Conservation (phyloP, 2,329 filamentous ascomycete genomes). For the Trichophyton mentagrophytes region DNA sequence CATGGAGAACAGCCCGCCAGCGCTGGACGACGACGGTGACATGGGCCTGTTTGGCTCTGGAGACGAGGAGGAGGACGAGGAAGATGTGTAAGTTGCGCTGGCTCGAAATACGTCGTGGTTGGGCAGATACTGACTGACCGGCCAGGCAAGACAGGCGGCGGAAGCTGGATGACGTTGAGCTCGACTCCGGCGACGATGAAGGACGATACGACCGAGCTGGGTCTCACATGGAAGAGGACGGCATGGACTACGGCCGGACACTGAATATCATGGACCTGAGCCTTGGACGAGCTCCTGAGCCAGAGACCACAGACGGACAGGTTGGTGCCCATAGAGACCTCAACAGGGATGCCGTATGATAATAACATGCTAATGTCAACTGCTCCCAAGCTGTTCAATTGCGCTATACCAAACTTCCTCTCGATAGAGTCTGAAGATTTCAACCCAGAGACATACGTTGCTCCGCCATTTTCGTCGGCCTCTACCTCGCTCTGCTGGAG, state of each 20-base stretch:
- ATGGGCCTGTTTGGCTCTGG: slow-evolving; percentile 37
- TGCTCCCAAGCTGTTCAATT: slow-evolving; percentile 44
- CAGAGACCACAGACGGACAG: slow-evolving; percentile 36
- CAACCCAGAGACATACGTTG: slow-evolving; percentile 47
- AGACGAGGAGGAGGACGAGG: slow-evolving; percentile 31
- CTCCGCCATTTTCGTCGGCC: slow-evolving; percentile 50
- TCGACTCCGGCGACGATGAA: slow-evolving; percentile 52
- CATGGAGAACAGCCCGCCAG: slow-evolving; percentile 15
- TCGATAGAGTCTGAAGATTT: slow-evolving; percentile 50
- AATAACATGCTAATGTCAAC: background rate
- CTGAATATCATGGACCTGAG: slow-evolving; percentile 44
- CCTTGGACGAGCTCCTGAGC: slow-evolving; percentile 45
- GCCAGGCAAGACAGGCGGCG: slow-evolving; percentile 26
- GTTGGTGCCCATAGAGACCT: slow-evolving; percentile 16
- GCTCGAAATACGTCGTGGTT: background rate
- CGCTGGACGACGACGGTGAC: slow-evolving; percentile 18
- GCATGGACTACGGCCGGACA: slow-evolving; percentile 33
- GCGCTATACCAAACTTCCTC: slow-evolving; percentile 52
- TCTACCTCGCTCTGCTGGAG: slow-evolving; percentile 55
- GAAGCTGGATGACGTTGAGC: slow-evolving; percentile 47
- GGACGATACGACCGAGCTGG: slow-evolving; percentile 41
- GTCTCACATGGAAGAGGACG: slow-evolving; percentile 34
- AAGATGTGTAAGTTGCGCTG: slow-evolving; percentile 23
- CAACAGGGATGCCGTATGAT: too few relatives aligned
- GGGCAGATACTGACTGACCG: slow-evolving; percentile 1